Evolutionary conservation across 805 yeast genomes (phyloP).

Genomic region (Clavispora carvajalis): DNA sequence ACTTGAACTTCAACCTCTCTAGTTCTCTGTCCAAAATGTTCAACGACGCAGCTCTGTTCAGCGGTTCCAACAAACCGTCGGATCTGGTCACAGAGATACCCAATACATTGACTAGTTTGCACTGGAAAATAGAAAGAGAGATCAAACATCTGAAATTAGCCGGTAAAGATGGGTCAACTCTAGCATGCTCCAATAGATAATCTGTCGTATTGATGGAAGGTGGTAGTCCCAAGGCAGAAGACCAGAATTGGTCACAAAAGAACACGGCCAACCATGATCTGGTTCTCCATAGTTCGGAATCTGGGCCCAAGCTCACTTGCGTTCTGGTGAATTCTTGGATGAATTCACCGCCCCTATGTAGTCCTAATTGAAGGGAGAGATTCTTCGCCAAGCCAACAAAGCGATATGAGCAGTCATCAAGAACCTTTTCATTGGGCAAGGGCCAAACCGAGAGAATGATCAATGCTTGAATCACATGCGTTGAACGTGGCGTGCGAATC

Average conservation of each 20-base stretch:
- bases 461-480: slow-evolving; percentile 88
- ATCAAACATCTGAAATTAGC: slow-evolving; percentile 66
- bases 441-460: slow-evolving; percentile 89
- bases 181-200: slow-evolving; percentile 72
- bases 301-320: slow-evolving; percentile 75
- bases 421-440: slow-evolving; percentile 82
- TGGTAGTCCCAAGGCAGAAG: slow-evolving; percentile 81
- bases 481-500: slow-evolving; percentile 88
- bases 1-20: slow-evolving; percentile 60
- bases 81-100: slow-evolving; percentile 81
- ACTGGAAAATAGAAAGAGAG: slow-evolving; percentile 73
- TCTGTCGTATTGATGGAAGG: slow-evolving; percentile 78
- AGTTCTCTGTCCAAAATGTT: slow-evolving; percentile 75
- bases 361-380: slow-evolving; percentile 77
- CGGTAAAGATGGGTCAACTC: slow-evolving; percentile 62
- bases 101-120: slow-evolving; percentile 77
- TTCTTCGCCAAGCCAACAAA: slow-evolving; percentile 84
- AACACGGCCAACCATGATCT: slow-evolving; percentile 88
- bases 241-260: slow-evolving; percentile 87
- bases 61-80: slow-evolving; percentile 83
- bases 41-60: slow-evolving; percentile 73
- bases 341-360: slow-evolving; percentile 83
- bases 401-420: slow-evolving; percentile 88
- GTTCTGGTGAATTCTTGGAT: slow-evolving; percentile 87
- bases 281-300: slow-evolving; percentile 92